Percentiles rank a stretch among this genome's conserved stretches.
Conservation (phyloP, 2,329 filamentous ascomycete genomes). For the Colletotrichum brevisporum region DNA sequence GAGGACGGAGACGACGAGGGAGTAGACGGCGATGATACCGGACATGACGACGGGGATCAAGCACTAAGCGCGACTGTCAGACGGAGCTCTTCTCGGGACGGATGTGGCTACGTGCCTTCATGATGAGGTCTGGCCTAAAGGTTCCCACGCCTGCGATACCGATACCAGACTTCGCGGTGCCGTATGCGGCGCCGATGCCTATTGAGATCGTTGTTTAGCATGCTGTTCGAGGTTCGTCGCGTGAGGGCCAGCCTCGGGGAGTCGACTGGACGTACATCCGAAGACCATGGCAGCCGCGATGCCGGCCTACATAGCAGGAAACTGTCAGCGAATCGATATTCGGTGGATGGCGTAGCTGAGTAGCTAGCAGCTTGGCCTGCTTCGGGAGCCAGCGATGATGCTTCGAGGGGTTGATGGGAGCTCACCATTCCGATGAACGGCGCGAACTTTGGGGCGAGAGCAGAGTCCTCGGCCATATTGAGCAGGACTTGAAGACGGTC, state of each 20-base stretch:
- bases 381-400: constrained; percentile 15
- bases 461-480: constrained; percentile 68
- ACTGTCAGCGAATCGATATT: constrained; percentile 44
- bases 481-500: constrained; percentile 27
- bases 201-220: constrained; percentile 36
- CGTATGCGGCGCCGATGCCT: constrained; percentile 84
- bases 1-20: constrained; percentile 94
- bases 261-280: constrained; percentile 71
- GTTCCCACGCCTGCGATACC: constrained; percentile 89
- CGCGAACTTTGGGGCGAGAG: constrained; percentile 83
- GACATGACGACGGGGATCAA: constrained; percentile 96
- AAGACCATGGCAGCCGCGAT: constrained; percentile 88
- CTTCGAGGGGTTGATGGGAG: constrained; percentile 41
- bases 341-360: constrained; percentile 13
- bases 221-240: constrained; percentile 24
- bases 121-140: constrained; percentile 88
- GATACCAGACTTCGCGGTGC: constrained; percentile 90
- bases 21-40: constrained; percentile 98
- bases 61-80: constrained; percentile 65
- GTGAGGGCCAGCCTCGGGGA: constrained; percentile 48
- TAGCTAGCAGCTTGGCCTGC: constrained; percentile 24
- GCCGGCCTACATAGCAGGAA: constrained; percentile 69
- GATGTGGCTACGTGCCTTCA: constrained; percentile 76
- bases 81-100: neutral
- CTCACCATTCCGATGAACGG: constrained; percentile 91